Evolutionary conservation across 306 rosid species (phyloP), one percentile per base, ranked within the genome.

Genomic region (Cucumis hystrix): DNA sequence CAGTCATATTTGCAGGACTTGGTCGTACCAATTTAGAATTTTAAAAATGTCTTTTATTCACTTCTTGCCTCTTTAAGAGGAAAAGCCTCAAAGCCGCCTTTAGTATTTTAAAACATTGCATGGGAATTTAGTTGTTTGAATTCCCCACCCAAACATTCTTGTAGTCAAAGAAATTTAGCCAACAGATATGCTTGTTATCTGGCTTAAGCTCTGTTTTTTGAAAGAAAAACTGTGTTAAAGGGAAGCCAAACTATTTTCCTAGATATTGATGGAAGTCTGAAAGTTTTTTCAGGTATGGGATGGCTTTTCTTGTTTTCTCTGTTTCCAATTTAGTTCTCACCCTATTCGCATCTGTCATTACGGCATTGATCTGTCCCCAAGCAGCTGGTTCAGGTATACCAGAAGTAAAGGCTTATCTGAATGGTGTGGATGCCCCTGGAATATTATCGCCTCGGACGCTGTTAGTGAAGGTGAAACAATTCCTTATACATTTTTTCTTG

Each of bases 301-400:
- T 82, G 88, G 98, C 96, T 49, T 95, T 95, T 83, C 30, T 75
- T 20, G 84, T 88, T 35, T 92, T 95, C 76, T 87, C 85, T 67
- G 65, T 84, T 77, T 90, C 95, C 18, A 95, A 95, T 88, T 85
- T 92, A 82, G 76, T 23, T 75, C 96, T 95, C 67, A 88, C 97
- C 18, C 82, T 92, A 71, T 90, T 95, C 71, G 89, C 99, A 23
- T 78, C 85, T 13, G 23, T 75, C 47, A 77, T 95, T 79, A 95
- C 99, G 78, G 88, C 93, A 60, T 79, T 83, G 56, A 88, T 95
- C 80, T 93, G 97, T 28, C 99, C 97, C 63, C 80, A 86, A 12
- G 99, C 97, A 4, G 78, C 92, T 0, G 99, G 99, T 28, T 96
- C 99, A 12, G 99, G 98, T 61, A 91, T 92, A 84, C 96, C 98